Evolutionary conservation across 2,329 filamentous ascomycete species (phyloP).

Genomic region (Sporothrix sp.): DNA sequence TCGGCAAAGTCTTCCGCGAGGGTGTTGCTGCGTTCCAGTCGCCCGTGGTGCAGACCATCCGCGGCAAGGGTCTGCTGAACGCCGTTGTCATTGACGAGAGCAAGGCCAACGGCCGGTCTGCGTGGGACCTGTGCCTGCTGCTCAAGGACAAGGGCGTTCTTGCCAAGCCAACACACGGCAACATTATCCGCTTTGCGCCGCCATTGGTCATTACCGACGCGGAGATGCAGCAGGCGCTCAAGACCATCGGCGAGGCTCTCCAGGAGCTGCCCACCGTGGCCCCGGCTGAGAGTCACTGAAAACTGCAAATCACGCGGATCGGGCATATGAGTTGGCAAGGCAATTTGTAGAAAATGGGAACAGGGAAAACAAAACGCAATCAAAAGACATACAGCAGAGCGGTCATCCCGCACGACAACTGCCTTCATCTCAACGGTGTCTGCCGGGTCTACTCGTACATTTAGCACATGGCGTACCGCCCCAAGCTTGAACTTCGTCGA

Average conservation of each 20-base stretch:
- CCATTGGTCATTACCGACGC: conserved; percentile 88
- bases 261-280: conserved; percentile 65
- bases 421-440: too few relatives aligned
- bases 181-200: conserved; percentile 96
- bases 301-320: background rate
- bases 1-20: conserved; percentile 76
- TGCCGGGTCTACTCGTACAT: too few relatives aligned
- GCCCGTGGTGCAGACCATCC: conserved; percentile 70
- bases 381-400: background rate
- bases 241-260: conserved; percentile 73
- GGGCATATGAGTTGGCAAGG: background rate
- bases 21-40: conserved; percentile 65
- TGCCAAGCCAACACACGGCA: conserved; percentile 96
- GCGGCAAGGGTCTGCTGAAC: conserved; percentile 90
- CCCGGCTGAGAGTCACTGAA: conserved; percentile 27
- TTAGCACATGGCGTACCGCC: too few relatives aligned
- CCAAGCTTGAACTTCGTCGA: too few relatives aligned
- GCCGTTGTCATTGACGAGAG: conserved; percentile 92
- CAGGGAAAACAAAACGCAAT: background rate
- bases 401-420: too few relatives aligned
- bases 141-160: conserved; percentile 91
- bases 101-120: conserved; percentile 72
- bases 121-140: conserved; percentile 93
- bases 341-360: background rate
- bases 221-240: conserved; percentile 67